Evolutionary conservation across 768 basidiomycete species (phyloP), one percentile per base, ranked within the genome.

Genomic region (Trametes cingulata): DNA sequence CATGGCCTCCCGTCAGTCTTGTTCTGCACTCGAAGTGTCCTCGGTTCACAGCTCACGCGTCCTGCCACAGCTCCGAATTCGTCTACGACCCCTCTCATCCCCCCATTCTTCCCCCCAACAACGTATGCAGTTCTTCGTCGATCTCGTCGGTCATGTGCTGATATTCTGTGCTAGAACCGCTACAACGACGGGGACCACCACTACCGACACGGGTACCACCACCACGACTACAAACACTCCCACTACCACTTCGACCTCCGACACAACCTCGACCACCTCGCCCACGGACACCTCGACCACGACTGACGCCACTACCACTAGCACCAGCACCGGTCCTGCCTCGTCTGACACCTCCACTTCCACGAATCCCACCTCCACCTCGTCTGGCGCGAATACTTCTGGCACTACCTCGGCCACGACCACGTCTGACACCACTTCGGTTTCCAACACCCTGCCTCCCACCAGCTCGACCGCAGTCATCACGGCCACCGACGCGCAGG

Each of bases 1-100:
- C 42, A 54, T 53, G 50, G 40, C 49, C 47, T 7, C 40, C 25
- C 39, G 55, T 56, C 33, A 39, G 54, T 51, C n/a, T n/a, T 5
- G 19, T 22, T 25, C 19, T 19, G 24, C 29, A 35, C 22, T 8
- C 24, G 13, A 39, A 48, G 25, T 41, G 20, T 35, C 6, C 22
- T n/a, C 29, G 1, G 1, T 43, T 27, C 7, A 37, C 45, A 3
- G 13, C 61, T 48, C 49, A 42, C 45, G n/a, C 46, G 36, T n/a
- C 19, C 36, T 10, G 2, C 40, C 24, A 3, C 25, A 7, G 19
- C 58, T 17, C 2, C 46, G n/a, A 20, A 14, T 15, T 27, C 50
- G 17, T n/a, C n/a, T n/a, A n/a, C n/a, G n/a, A n/a, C n/a, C 41
- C 4, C n/a, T n/a, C 62, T 37, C 29, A 5, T 33, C 29, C 29